Base-by-base conservation (phyloP, 768 basidiomycete genomes). In the Mycena haematopus region DNA sequence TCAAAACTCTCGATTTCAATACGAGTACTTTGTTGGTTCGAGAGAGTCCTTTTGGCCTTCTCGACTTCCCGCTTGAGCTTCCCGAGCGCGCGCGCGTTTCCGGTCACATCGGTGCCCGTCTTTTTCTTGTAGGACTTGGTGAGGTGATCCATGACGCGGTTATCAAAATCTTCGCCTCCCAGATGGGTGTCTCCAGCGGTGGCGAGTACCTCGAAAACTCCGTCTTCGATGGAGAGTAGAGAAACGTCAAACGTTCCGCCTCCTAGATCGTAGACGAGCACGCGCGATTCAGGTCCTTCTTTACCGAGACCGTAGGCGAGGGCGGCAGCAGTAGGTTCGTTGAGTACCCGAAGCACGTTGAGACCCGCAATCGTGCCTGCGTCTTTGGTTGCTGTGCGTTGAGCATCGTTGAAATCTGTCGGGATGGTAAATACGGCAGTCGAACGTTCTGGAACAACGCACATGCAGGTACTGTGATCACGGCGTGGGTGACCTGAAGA, bases 171-270 rank as follows among this genome's bases (percentile, higher is more conserved):
- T 74, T 88, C 87, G 65, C 88, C 89, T 69, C 89, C 89, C 52
- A 90, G 79, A 71, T 89, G 86, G 61, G 87, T 89, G 78, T 89
- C 87, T 71, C 89, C 87, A 58, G 88, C 84, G 53, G 87, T 88
- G 59, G 87, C 86, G 74, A 86, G 84, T 68, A 88, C 87, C 73
- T 88, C 86, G 76, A 89, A 89, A 67, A 88, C 85, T 68, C 86
- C 85, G 68, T 85, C 87, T 62, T 86, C 84, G 74, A 90, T 86
- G 63, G 84, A 82, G 52, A 90, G 80, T 44, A 89, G 82, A 50
- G 87, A 88, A 47, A 88, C 89, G 79, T 89, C 87, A 76, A 89
- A 89, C 52, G 87, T 89, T 66, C 89, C 88, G 66, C 89, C 88
- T 65, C 88, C 88, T 51, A 90, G 80, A 74, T 89, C 88, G 79